Evolutionary conservation across 2,329 filamentous ascomycete species (phyloP).

Genomic region (Metarhizium humberi): DNA sequence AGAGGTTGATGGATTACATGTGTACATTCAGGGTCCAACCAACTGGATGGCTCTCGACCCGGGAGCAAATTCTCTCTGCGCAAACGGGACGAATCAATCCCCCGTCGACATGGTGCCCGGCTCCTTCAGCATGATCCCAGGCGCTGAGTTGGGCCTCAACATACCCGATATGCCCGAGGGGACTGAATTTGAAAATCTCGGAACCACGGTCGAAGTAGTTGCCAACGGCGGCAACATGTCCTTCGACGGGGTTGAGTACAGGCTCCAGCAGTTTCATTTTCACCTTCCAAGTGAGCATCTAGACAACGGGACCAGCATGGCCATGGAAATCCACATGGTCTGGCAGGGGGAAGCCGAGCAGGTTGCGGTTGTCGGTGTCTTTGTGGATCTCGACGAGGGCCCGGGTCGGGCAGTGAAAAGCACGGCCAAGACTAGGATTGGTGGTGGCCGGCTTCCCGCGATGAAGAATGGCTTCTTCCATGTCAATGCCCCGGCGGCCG

Average conservation of each 20-base stretch:
- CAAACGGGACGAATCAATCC: conserved; percentile 40
- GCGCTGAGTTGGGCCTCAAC: conserved; percentile 21
- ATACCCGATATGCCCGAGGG: conserved; percentile 22
- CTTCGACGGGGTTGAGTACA: conserved; percentile 29
- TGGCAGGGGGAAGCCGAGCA: conserved; percentile 11
- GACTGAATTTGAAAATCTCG: conserved; percentile 40
- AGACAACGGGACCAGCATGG: conserved; percentile 26
- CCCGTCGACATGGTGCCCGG: conserved; percentile 40
- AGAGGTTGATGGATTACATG: not conserved
- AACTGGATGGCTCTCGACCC: conserved; percentile 39
- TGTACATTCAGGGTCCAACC: conserved; percentile 30
- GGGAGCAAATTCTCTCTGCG: conserved; percentile 35
- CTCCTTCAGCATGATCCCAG: conserved; percentile 18
- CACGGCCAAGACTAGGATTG: not conserved
- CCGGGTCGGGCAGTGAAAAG: not conserved
- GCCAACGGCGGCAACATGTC: conserved; percentile 37
- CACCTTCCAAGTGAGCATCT: conserved; percentile 52
- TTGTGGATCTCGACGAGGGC: not conserved
- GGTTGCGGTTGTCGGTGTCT: conserved; percentile 11
- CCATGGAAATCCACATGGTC: conserved; percentile 22
- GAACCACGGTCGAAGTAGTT: conserved; percentile 37
- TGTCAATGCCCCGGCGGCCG: not conserved
- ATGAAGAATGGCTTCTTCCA: not conserved
- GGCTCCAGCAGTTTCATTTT: conserved; percentile 47
- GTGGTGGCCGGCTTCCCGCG: not conserved